Percentiles rank a stretch among this genome's conserved stretches.
These are phyloP conservation scores for Whalleya microplaca DNA, from an alignment of 2,329 filamentous ascomycete species.

Conservation along the genomic window DNA sequence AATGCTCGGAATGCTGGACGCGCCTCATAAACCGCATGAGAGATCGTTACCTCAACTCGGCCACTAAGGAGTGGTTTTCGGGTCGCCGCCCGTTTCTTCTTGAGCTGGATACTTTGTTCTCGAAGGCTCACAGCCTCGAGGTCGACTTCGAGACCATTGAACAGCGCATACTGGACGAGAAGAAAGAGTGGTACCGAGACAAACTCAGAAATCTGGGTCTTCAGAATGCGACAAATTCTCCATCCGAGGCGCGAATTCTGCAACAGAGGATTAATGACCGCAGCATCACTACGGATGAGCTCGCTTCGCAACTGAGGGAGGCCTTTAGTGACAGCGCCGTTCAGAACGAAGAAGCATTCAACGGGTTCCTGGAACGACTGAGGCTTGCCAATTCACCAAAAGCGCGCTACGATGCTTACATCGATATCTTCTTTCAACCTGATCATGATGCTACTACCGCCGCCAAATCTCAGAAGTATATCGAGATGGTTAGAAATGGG, in stretches of 20 bases:
- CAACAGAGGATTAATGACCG: constrained; percentile 36
- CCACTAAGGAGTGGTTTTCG: constrained; percentile 56
- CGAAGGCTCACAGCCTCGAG: constrained; percentile 49
- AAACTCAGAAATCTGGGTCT: constrained; percentile 33
- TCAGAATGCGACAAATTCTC: constrained; percentile 30
- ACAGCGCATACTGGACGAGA: constrained; percentile 54
- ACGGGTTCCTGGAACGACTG: constrained; percentile 37
- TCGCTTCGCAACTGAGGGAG: constrained; percentile 31
- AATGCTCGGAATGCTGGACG: constrained; percentile 54
- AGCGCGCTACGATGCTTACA: constrained; percentile 44
- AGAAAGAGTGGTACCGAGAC: constrained; percentile 56
- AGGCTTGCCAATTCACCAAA: constrained; percentile 37
- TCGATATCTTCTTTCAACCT: constrained; percentile 47
- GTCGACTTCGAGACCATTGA: constrained; percentile 52
- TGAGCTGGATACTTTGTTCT: constrained; percentile 53
- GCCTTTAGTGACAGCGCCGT: constrained; percentile 27
- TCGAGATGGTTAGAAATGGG: constrained; percentile 42
- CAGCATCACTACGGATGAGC: constrained; percentile 30
- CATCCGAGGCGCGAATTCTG: constrained; percentile 29
- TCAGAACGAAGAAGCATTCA: constrained; percentile 34
- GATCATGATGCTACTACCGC: constrained; percentile 37
- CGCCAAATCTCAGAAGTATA: constrained; percentile 41
- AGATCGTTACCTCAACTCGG: constrained; percentile 42
- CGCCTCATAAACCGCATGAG: constrained; percentile 51
- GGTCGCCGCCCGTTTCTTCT: constrained; percentile 52